Conservation (phyloP, 495 filamentous ascomycete genomes). For the Amphirosellinia nigrospora region DNA sequence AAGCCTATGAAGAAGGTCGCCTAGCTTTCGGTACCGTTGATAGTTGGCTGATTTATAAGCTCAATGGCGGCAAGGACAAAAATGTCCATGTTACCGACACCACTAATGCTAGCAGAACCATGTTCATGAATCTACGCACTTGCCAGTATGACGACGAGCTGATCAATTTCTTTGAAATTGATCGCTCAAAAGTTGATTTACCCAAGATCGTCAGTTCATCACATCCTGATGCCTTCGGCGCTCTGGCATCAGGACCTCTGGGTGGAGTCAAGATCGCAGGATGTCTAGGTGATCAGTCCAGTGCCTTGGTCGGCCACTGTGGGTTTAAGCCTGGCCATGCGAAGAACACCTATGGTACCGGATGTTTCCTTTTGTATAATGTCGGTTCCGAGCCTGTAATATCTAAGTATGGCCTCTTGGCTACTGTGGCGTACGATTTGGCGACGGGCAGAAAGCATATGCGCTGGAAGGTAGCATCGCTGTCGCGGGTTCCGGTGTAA, state of each 20-base stretch:
- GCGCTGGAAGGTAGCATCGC: conserved; percentile 93
- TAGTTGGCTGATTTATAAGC: conserved; percentile 86
- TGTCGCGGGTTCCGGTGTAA: conserved; percentile 87
- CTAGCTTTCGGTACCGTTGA: conserved; percentile 94
- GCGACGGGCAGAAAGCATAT: conserved; percentile 75
- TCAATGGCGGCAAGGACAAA: conserved; percentile 76
- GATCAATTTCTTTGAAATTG: conserved; percentile 82
- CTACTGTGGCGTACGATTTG: conserved; percentile 87
- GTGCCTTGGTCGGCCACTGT: conserved; percentile 90
- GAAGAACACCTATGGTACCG: conserved; percentile 97
- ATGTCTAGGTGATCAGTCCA: conserved; percentile 91
- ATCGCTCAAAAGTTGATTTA: conserved; percentile 74
- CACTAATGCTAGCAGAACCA: conserved; percentile 91
- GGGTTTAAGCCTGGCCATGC: conserved; percentile 85
- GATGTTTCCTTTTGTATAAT: conserved; percentile 95
- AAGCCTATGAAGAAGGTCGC: conserved; percentile 80
- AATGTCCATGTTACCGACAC: conserved; percentile 84
- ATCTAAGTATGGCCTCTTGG: conserved; percentile 85
- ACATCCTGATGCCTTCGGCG: conserved; percentile 75
- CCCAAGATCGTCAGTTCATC: conserved; percentile 90
- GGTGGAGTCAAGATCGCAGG: conserved; percentile 82
- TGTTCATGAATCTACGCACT: conserved; percentile 94
- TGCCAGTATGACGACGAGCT: conserved; percentile 84
- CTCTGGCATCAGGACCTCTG: conserved; percentile 67
- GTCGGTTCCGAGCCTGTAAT: conserved; percentile 90